phyloP scores from a whole-genome alignment of 176 grass and related monocot genomes.

The Lolium rigidum region DNA sequence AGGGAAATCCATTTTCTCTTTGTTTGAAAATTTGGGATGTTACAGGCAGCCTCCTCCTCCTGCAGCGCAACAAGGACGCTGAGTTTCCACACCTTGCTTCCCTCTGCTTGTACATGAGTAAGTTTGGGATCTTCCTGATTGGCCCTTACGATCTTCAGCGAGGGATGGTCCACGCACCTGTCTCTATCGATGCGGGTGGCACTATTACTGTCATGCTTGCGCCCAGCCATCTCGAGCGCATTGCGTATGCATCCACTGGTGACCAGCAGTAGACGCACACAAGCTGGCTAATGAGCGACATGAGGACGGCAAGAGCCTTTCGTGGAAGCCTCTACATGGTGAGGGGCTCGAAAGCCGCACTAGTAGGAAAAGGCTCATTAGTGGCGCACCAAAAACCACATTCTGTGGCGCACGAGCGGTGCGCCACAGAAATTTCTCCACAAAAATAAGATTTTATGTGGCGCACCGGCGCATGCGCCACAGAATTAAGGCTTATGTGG shows the following conservation, averaged over 20 bases:
- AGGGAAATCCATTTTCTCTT: too few species aligned
- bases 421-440: too few species aligned
- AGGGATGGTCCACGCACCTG: background rate
- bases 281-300: background rate
- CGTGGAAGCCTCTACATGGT: constrained; percentile 6
- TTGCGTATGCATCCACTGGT: background rate
- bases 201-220: background rate
- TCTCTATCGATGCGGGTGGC: background rate
- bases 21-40: too few species aligned
- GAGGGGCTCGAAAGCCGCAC: background rate
- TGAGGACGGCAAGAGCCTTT: background rate
- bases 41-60: constrained; percentile 7
- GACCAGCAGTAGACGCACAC: constrained; percentile 15
- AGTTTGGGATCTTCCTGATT: background rate
- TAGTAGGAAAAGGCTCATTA: too few species aligned
- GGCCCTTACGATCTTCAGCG: constrained; percentile 1
- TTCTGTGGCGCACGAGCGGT: too few species aligned
- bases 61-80: constrained; percentile 5
- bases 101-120: constrained; percentile 5
- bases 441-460: too few species aligned
- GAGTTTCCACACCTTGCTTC: background rate
- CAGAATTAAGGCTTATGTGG: too few species aligned
- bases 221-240: constrained; percentile 9
- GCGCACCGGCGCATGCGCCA: too few species aligned
- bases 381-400: too few species aligned